phyloP scores from a whole-genome alignment of 2,329 filamentous ascomycete genomes.

The Fusarium sororula region DNA sequence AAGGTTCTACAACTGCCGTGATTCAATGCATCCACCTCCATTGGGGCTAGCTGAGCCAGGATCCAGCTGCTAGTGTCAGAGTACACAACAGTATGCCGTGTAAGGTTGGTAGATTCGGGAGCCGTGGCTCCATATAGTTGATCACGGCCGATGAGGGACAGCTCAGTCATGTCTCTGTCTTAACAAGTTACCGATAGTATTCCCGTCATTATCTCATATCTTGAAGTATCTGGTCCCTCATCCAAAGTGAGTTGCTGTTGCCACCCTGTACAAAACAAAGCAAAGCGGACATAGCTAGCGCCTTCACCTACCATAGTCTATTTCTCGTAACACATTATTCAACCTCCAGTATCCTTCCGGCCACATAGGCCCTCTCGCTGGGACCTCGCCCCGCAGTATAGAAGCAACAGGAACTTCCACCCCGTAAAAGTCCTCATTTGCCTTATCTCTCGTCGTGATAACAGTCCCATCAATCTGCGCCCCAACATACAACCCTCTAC shows the following conservation, averaged over 20 bases:
- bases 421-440: background rate
- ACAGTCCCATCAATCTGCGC: background rate
- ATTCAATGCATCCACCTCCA: background rate
- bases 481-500: background rate
- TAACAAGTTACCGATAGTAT: too few relatives aligned
- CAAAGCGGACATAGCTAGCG: background rate
- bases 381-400: background rate
- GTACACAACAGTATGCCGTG: background rate
- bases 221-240: too few relatives aligned
- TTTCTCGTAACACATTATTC: background rate
- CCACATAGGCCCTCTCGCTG: background rate
- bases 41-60: background rate
- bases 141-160: rapidly evolving
- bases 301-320: background rate
- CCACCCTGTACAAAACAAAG: background rate
- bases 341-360: background rate
- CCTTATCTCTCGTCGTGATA: background rate
- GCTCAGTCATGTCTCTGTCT: rapidly evolving
- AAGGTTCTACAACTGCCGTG: background rate
- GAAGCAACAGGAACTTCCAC: background rate
- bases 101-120: background rate
- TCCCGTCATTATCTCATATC: background rate
- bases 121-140: background rate
- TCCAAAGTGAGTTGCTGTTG: background rate
- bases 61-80: background rate